A percentile compares a stretch with the other conserved stretches of the same genome.
phyloP scores from a whole-genome alignment of 1,284 basidiomycete species.

The Wallemia hederae region DNA sequence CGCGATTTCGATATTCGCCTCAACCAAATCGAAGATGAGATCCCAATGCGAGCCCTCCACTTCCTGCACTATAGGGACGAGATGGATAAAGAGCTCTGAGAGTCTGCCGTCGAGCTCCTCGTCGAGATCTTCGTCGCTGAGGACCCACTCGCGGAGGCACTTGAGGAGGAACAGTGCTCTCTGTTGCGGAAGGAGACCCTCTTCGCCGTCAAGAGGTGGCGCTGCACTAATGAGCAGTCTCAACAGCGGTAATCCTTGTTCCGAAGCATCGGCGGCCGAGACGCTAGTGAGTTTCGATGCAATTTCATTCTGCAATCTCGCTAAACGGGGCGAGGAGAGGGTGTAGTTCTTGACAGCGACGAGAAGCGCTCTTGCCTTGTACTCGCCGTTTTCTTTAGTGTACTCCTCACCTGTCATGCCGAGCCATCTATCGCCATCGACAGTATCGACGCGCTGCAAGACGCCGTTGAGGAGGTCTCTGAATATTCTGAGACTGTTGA shows the following conservation, averaged over 20 bases:
- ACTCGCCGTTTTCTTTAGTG: conserved; percentile 5
- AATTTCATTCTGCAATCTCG: conserved; percentile 63
- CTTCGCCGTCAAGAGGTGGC: conserved; percentile 43
- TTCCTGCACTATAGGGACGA: conserved; percentile 68
- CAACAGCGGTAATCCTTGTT: conserved; percentile 36
- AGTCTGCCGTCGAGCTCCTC: conserved; percentile 49
- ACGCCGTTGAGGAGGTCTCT: not conserved
- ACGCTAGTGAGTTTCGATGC: conserved; percentile 50
- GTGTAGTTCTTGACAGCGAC: conserved; percentile 30
- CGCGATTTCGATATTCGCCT: conserved; percentile 57
- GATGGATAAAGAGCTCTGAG: conserved; percentile 38
- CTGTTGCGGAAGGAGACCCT: conserved; percentile 60
- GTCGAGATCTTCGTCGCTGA: conserved; percentile 38
- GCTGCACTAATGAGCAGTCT: conserved; percentile 43
- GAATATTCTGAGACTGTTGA: not conserved
- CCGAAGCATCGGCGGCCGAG: conserved; percentile 29
- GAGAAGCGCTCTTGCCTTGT: conserved; percentile 34
- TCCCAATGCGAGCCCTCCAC: conserved; percentile 73
- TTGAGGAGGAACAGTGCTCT: conserved; percentile 73
- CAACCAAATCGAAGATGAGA: conserved; percentile 62
- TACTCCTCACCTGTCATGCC: not conserved
- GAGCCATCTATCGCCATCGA: not conserved
- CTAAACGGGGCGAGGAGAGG: conserved; percentile 38
- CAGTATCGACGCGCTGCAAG: not conserved
- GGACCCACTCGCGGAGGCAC: conserved; percentile 53